Conservation (phyloP, 495 filamentous ascomycete genomes). For the Podospora bellae-mahoneyi region DNA sequence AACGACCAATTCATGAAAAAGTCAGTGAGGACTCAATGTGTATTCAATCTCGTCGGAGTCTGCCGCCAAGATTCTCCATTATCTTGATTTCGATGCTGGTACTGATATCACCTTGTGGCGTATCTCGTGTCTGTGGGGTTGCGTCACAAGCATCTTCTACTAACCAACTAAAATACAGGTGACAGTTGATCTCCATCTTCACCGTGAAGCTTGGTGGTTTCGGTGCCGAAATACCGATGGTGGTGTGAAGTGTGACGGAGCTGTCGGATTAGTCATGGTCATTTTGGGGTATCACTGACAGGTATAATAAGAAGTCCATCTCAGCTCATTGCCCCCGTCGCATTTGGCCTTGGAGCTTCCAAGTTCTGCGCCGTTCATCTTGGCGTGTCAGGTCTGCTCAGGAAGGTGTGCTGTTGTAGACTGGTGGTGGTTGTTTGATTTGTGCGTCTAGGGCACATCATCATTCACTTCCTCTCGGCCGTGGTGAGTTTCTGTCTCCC, state of each 20-base stretch:
- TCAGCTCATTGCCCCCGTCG: not conserved
- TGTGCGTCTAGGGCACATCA: too few relatives aligned
- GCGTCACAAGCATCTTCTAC: not conserved
- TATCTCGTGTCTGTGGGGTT: conserved; percentile 1
- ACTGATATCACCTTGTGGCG: not conserved
- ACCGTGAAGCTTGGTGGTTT: not conserved
- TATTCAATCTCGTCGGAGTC: not conserved
- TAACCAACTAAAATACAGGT: not conserved
- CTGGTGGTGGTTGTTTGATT: too few relatives aligned
- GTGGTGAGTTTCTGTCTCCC: too few relatives aligned
- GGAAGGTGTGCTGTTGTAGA: too few relatives aligned
- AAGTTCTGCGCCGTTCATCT: not conserved
- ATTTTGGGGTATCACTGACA: not conserved
- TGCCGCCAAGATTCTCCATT: not conserved
- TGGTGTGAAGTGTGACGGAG: not conserved
- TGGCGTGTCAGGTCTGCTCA: too few relatives aligned
- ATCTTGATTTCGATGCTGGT: not conserved
- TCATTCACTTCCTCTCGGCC: too few relatives aligned
- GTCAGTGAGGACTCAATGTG: not conserved
- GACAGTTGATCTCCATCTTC: not conserved
- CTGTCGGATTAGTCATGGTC: not conserved
- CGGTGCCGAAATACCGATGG: not conserved
- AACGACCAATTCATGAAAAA: not conserved
- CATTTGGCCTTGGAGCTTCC: not conserved
- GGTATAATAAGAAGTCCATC: not conserved